Evolutionary conservation across 2,329 filamentous ascomycete species (phyloP).

Genomic region (Phaeoacremonium minimum): DNA sequence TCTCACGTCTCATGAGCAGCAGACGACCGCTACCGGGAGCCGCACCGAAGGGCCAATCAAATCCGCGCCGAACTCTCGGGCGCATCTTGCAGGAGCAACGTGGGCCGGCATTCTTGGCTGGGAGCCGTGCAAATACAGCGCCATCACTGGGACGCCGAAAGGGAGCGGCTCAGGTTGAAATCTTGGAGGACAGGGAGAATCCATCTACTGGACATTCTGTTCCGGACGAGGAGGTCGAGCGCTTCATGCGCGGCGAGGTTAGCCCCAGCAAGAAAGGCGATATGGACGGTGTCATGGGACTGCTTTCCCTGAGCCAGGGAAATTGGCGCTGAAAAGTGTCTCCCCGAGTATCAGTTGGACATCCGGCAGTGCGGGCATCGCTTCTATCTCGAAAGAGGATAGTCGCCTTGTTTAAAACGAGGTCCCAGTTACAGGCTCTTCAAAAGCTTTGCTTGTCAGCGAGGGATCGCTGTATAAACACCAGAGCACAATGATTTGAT

Average conservation of each 20-base stretch:
- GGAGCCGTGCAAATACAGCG: conserved; percentile 33
- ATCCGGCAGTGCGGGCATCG: too few relatives aligned
- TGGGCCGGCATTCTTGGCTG: conserved; percentile 24
- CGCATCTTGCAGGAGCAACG: conserved; percentile 36
- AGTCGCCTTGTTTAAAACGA: too few relatives aligned
- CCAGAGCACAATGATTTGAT: too few relatives aligned
- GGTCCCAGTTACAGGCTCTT: too few relatives aligned
- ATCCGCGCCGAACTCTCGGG: conserved; percentile 33
- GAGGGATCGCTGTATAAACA: too few relatives aligned
- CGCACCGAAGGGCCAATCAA: conserved; percentile 18
- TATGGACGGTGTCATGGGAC: conserved; percentile 83
- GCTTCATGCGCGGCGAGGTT: conserved; percentile 66
- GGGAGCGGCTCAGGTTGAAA: conserved; percentile 32
- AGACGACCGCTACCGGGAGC: conserved; percentile 30
- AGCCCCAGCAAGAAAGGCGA: conserved; percentile 73
- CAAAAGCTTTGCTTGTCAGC: too few relatives aligned
- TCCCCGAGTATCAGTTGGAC: too few relatives aligned
- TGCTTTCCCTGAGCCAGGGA: conserved; percentile 86
- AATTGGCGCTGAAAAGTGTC: conserved; percentile 65
- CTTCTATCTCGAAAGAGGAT: too few relatives aligned
- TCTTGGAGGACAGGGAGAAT: conserved; percentile 47
- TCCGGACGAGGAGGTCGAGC: conserved; percentile 60
- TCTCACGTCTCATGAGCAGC: conserved; percentile 16
- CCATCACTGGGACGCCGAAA: conserved; percentile 25
- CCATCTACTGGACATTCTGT: conserved; percentile 14